Evolutionary conservation across 208 protist species (phyloP), one percentile per base, ranked within the genome.

Genomic region (Strigomonas culicis): DNA sequence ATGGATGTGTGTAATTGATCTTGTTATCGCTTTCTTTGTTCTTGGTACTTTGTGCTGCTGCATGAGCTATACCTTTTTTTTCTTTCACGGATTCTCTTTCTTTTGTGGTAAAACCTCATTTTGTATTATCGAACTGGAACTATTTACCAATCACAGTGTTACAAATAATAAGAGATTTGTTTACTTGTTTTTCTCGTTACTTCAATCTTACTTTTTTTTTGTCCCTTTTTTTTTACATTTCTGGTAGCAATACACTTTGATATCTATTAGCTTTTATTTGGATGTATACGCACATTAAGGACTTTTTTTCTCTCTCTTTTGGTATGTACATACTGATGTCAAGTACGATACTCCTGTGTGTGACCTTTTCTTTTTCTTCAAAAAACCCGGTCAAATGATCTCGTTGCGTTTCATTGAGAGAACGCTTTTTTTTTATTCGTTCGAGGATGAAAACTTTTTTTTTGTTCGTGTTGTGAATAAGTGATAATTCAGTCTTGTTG

Each of bases 151-250:
- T 13, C 13, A 17, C 36, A 17, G 36, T 41, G 8, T 41, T 6
- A 13, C 36, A 13, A 41, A 13, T 41, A 41, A 6, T 17, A 13
- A 13, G 46, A 61, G 24, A 19, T 6, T 15, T 61, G n/a, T 4
- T 61, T 11, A 6, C 22, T 51, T 28, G 6, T 25, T 25, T 46
- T 36, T 44, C 7, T 47, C 27, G 7, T 63, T 31, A n/a, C 34
- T 51, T 17, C 24, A 21, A n/a, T 66, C 24, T 27, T 30, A 43
- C n/a, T 60, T n/a, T 53, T 24, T 17, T 24, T 61, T 61, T 57
- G 21, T 34, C n/a, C 50, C 8, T 2, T 36, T 15, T 17, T 11
- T 50, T 24, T 50, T 19, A n/a, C 21, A 39, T 8, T 10, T 50
- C 4, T 22, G 19, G 4, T 50, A 10, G 8, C 8, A 32, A 13